These are phyloP conservation scores for Neocallimastix lanati DNA, from an alignment of 192 early-diverging fungal species.

Conservation along the genomic window DNA sequence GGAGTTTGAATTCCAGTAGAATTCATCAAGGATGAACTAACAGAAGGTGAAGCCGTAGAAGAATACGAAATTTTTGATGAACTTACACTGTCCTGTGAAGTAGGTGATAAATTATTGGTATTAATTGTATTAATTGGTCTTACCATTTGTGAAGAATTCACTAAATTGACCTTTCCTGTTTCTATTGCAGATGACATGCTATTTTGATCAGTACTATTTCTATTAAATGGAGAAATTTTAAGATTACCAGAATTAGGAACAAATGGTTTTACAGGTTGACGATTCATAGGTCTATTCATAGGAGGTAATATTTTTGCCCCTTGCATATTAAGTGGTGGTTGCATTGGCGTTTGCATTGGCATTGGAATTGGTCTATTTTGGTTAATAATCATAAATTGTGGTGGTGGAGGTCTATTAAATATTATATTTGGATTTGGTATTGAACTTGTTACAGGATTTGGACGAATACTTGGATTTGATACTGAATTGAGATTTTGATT, in stretches of 20 bases:
- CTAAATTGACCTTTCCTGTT: background rate
- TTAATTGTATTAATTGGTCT: background rate
- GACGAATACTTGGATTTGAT: no score
- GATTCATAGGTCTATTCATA: background rate
- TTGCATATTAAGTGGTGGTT: background rate
- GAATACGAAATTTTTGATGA: background rate
- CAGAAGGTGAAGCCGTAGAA: background rate
- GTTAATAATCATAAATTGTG: background rate
- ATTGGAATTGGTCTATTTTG: background rate
- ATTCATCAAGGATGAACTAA: no score
- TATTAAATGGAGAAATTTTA: background rate
- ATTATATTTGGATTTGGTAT: no score
- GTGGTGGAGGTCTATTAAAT: no score
- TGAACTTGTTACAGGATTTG: no score
- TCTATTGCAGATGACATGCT: background rate
- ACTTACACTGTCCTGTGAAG: background rate
- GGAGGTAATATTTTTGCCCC: no score
- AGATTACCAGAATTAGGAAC: background rate
- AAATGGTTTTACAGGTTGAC: background rate
- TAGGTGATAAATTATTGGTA: background rate
- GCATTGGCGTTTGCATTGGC: background rate
- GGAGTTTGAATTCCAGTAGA: background rate
- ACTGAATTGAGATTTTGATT: no score
- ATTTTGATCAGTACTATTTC: background rate
- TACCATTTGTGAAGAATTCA: background rate